These are phyloP conservation scores for Colletotrichum horii DNA, from an alignment of 2,329 filamentous ascomycete species.

Conservation along the genomic window DNA sequence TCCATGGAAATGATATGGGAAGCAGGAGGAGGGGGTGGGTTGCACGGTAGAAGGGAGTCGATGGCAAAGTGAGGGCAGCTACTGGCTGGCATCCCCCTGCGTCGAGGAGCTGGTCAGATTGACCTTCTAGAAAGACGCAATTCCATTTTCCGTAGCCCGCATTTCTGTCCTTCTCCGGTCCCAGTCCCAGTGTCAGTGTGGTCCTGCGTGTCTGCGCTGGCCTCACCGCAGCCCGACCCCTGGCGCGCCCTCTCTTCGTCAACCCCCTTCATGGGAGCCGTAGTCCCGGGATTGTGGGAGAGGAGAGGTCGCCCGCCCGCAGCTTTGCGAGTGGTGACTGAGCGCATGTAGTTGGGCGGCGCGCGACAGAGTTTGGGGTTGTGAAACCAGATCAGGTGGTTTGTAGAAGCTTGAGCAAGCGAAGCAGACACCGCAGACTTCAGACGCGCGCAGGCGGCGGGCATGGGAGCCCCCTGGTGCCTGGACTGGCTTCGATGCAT, in stretches of 20 bases:
- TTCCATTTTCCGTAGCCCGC: neutral
- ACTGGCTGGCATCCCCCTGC: constrained; percentile 3
- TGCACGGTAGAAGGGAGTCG: neutral
- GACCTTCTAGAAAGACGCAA: constrained; percentile 17
- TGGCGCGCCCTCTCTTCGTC: neutral
- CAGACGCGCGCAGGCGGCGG: neutral
- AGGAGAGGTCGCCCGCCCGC: neutral
- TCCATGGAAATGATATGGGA: neutral
- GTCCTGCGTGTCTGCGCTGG: neutral
- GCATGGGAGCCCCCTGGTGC: neutral
- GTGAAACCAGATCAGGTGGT: constrained; percentile 14
- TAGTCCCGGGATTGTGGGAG: neutral
- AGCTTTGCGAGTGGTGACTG: neutral
- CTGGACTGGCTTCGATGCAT: neutral
- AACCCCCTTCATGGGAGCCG: neutral
- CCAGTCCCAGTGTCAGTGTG: neutral
- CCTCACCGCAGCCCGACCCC: neutral
- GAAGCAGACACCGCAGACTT: neutral
- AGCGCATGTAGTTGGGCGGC: neutral
- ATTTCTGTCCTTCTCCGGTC: neutral
- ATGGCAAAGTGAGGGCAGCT: neutral
- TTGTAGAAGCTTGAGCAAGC: neutral
- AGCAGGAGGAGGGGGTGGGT: neutral
- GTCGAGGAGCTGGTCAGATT: neutral
- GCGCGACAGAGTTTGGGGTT: constrained; percentile 11